Conservation (phyloP, 2,329 filamentous ascomycete species). For the Graphilbum sp. region DNA sequence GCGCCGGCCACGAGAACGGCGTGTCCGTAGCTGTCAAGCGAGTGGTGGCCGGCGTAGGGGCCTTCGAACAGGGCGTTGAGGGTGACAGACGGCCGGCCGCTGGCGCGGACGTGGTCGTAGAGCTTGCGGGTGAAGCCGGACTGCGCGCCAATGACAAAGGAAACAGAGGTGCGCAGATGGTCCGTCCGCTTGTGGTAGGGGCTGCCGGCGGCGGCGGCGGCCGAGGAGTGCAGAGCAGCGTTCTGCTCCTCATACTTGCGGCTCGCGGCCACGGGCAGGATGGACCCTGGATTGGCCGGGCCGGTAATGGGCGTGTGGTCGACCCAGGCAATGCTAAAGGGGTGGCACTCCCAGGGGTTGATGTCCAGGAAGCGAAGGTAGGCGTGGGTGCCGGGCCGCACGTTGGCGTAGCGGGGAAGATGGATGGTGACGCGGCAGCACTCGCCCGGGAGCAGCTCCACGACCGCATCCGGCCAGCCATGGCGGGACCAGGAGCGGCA, state of each 20-base stretch:
- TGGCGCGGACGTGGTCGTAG: conserved; percentile 47
- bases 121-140: conserved; percentile 78
- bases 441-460: conserved; percentile 55
- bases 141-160: conserved; percentile 73
- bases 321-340: conserved; percentile 65
- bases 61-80: conserved; percentile 71
- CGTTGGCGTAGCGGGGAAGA: conserved; percentile 47
- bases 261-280: conserved; percentile 24
- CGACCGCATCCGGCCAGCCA: conserved; percentile 45
- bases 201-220: neutral
- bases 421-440: conserved; percentile 53
- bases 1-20: conserved; percentile 81
- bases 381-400: conserved; percentile 56
- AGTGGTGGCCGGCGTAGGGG: conserved; percentile 72
- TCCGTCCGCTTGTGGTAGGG: conserved; percentile 17
- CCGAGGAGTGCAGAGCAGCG: too few species aligned
- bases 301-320: conserved; percentile 29
- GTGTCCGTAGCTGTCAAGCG: conserved; percentile 83
- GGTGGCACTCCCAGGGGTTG: conserved; percentile 56
- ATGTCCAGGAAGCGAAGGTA: conserved; percentile 56
- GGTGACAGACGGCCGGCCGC: conserved; percentile 36
- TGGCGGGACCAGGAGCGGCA: conserved; percentile 48
- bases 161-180: conserved; percentile 39
- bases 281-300: conserved; percentile 16
- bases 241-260: conserved; percentile 6